These are phyloP conservation scores for Arxiozyma slooffiae DNA, from an alignment of 1,139 yeast species.

Conservation along the genomic window DNA sequence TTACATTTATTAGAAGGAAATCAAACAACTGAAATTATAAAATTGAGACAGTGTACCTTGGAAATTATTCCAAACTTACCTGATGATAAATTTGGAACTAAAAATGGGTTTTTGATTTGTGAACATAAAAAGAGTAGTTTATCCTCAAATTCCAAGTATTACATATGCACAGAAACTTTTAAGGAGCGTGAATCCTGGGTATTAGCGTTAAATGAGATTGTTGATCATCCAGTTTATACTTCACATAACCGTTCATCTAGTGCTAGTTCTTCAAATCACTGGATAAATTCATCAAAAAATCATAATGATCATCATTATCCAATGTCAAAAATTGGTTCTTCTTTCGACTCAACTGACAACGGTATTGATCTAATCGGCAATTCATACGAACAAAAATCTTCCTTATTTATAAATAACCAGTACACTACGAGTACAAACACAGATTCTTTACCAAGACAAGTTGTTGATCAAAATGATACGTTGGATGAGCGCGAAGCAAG, in stretches of 20 bases:
- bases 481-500: constrained; percentile 34
- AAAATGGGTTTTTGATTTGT: constrained; percentile 66
- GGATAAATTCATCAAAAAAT: not conserved
- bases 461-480: constrained; percentile 18
- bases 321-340: not conserved
- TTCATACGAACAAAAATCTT: constrained; percentile 1
- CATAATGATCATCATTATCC: not conserved
- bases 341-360: not conserved
- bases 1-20: constrained; percentile 56
- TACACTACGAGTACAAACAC: constrained; percentile 6
- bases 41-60: constrained; percentile 49
- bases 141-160: constrained; percentile 52
- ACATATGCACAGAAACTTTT: constrained; percentile 76
- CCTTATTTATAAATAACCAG: not conserved
- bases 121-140: constrained; percentile 53
- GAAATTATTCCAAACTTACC: constrained; percentile 56
- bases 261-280: not conserved
- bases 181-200: constrained; percentile 77
- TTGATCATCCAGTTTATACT: constrained; percentile 12
- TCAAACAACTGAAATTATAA: constrained; percentile 46
- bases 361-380: not conserved
- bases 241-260: not conserved
- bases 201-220: constrained; percentile 44
- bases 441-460: constrained; percentile 15
- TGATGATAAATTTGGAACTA: constrained; percentile 61